Evolutionary conservation across 176 grass and related monocot genomes (phyloP).

Genomic region (Lolium perenne): DNA sequence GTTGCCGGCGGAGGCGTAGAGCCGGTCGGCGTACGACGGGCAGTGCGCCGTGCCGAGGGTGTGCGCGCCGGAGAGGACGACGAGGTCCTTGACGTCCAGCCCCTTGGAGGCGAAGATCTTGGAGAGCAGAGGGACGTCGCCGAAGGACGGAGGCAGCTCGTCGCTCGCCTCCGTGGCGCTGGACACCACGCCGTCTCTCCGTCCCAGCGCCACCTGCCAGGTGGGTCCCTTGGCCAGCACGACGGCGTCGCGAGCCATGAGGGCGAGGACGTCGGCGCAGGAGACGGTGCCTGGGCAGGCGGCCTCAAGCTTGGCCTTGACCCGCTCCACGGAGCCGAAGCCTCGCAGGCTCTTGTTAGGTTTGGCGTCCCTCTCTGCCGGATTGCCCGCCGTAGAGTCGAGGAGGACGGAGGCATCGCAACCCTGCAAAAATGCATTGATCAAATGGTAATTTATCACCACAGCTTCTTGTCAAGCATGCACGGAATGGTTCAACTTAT

Average conservation of each 20-base stretch:
- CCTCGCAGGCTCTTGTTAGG: slow-evolving; percentile 20
- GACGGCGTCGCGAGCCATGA: slow-evolving; percentile 25
- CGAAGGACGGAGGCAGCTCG: slow-evolving; percentile 16
- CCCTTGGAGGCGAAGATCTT: slow-evolving; percentile 29
- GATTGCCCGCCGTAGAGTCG: background rate
- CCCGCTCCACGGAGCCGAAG: slow-evolving; percentile 21
- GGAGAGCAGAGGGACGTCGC: slow-evolving; percentile 2
- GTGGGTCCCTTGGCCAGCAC: slow-evolving; percentile 16
- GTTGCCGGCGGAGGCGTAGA: background rate
- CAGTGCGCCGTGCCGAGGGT: slow-evolving; percentile 24
- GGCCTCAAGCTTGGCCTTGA: slow-evolving; percentile 8
- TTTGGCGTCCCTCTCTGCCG: slow-evolving; percentile 9
- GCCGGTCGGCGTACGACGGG: background rate
- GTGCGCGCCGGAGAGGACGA: slow-evolving; percentile 21
- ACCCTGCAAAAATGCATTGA: background rate
- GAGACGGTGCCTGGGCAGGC: slow-evolving; percentile 21
- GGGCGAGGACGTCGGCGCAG: slow-evolving; percentile 23
- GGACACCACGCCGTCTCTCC: background rate
- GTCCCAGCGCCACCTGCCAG: background rate
- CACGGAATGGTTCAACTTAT: too few species aligned
- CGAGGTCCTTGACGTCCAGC: background rate
- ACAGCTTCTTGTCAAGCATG: background rate
- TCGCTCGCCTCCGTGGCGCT: background rate
- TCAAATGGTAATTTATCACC: background rate
- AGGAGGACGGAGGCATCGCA: slow-evolving; percentile 14